These are phyloP conservation scores for Cryptococcus jaspeensis DNA, from an alignment of 1,284 basidiomycete genomes.

Conservation along the genomic window DNA sequence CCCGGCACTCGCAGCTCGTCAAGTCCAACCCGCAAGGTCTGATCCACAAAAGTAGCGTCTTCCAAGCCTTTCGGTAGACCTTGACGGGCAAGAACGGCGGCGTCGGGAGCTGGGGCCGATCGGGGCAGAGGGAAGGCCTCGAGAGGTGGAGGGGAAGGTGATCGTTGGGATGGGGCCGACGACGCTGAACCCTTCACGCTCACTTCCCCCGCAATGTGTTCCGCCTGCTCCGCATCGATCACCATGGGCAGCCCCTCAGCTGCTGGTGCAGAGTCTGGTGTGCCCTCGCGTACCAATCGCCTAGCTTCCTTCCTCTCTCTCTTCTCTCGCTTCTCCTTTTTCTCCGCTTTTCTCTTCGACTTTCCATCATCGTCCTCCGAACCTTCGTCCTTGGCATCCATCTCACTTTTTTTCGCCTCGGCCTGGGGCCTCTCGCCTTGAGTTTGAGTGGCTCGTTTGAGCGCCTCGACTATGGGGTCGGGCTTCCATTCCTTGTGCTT, in stretches of 20 bases:
- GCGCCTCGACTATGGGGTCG: slow-evolving; percentile 18
- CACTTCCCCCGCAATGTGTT: neutral
- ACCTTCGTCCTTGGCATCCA: slow-evolving; percentile 21
- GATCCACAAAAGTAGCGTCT: slow-evolving; percentile 69
- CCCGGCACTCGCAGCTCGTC: slow-evolving; percentile 51
- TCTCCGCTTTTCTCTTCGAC: slow-evolving; percentile 19
- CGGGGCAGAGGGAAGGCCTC: slow-evolving; percentile 67
- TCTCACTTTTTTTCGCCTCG: slow-evolving; percentile 16
- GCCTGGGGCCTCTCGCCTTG: neutral
- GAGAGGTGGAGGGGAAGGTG: slow-evolving; percentile 37
- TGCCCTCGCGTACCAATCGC: slow-evolving; percentile 18
- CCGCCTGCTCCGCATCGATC: slow-evolving; percentile 15
- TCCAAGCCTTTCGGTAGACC: slow-evolving; percentile 73
- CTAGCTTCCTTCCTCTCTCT: slow-evolving; percentile 18
- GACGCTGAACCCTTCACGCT: neutral
- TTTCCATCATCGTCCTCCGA: slow-evolving; percentile 24
- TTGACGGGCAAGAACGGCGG: slow-evolving; percentile 66
- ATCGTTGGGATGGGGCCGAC: slow-evolving; percentile 12
- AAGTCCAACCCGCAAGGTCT: slow-evolving; percentile 58
- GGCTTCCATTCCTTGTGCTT: slow-evolving; percentile 35
- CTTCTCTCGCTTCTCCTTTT: slow-evolving; percentile 21
- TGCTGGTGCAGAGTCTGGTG: slow-evolving; percentile 22
- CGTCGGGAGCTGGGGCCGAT: slow-evolving; percentile 68
- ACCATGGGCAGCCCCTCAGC: slow-evolving; percentile 19
- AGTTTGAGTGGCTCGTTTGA: slow-evolving; percentile 6